Percentiles rank a stretch among this genome's conserved stretches.
Conservation (phyloP, 139 green algal species). For the Picochlorum sp. region DNA sequence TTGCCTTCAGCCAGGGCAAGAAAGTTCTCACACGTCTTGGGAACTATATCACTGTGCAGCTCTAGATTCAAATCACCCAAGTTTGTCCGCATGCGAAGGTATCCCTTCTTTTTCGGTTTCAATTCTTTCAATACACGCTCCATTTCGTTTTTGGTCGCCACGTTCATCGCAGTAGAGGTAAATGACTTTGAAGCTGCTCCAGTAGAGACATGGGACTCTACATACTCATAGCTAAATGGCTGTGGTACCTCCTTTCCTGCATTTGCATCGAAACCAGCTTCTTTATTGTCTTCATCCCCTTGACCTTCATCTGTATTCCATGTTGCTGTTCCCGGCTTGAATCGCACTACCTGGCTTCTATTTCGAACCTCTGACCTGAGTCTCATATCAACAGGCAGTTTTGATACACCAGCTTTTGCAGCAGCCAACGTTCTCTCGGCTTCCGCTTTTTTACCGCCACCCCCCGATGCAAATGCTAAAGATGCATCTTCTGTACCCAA, state of each 20-base stretch:
- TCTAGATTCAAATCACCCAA: conserved; percentile 86
- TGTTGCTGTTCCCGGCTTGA: conserved; percentile 74
- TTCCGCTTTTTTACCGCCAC: conserved; percentile 44
- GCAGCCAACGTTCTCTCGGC: conserved; percentile 48
- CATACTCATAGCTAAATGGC: conserved; percentile 27
- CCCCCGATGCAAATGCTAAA: conserved; percentile 31
- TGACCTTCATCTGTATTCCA: conserved; percentile 66
- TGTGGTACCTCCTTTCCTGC: conserved; percentile 12
- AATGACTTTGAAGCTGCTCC: conserved; percentile 55
- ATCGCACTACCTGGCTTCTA: conserved; percentile 10
- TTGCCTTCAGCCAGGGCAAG: conserved; percentile 68
- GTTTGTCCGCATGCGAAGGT: conserved; percentile 63
- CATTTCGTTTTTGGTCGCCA: conserved; percentile 45
- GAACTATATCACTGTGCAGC: conserved; percentile 79
- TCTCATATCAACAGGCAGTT: not conserved
- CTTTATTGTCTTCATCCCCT: not conserved
- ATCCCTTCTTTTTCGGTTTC: conserved; percentile 77
- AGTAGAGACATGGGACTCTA: conserved; percentile 30
- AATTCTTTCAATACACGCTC: conserved; percentile 48
- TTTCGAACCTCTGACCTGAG: not conserved
- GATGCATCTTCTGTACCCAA: conserved; percentile 1
- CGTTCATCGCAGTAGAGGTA: conserved; percentile 63
- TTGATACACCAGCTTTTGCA: conserved; percentile 22
- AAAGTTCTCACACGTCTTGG: conserved; percentile 94
- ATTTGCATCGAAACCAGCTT: not conserved